Base-by-base conservation (phyloP, 306 rosid species). In the Dalbergia oliveri region DNA sequence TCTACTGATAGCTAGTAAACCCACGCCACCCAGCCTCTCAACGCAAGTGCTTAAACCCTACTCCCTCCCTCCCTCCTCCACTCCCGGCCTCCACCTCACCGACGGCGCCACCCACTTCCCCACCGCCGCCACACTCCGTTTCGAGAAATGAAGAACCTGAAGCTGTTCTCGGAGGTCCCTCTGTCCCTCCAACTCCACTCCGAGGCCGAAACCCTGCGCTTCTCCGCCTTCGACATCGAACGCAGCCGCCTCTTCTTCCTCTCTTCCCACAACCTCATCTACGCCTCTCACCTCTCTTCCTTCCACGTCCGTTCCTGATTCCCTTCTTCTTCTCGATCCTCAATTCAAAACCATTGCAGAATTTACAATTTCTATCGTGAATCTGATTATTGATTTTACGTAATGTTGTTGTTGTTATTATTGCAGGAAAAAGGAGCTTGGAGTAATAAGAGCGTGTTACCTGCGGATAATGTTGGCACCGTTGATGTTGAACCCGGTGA, bases 171-270 rank as follows among this genome's bases (percentile, higher is more conserved):
- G 21, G 97, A 95, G 83, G 86, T 88, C 67, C 85, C 88, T 14
- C 68, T 86, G 75, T 62, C 49, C 18, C 90, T 95, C 79, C 85
- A 75, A 34, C 79, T 94, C 15, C 84, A 82, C 44, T 81, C 90
- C 67, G 66, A 78, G 13, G 72, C 84, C 14, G 93, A 95, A 87
- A 44, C 72, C 11, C 2, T 93, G 9, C 87, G 79, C 19, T 91
- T 95, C 80, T 89, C 88, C 41, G 90, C 97, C 8, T 84, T 89
- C 76, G 99, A 95, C 49, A 86, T 95, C 82, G 99, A 95, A 56
- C 92, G 94, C 69, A 93, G 87, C 85, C 98, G 99, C 76, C 69
- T 95, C 39, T 95, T 95, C 86, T 93, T 93, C 76, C 91, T 91
- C 76, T 95, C 98, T 59, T 88, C 93, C 18, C 75, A 85, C 82